A percentile compares a stretch with the other conserved stretches of the same genome.
phyloP scores from a whole-genome alignment of 306 rosid species.

The Spatholobus suberectus region DNA sequence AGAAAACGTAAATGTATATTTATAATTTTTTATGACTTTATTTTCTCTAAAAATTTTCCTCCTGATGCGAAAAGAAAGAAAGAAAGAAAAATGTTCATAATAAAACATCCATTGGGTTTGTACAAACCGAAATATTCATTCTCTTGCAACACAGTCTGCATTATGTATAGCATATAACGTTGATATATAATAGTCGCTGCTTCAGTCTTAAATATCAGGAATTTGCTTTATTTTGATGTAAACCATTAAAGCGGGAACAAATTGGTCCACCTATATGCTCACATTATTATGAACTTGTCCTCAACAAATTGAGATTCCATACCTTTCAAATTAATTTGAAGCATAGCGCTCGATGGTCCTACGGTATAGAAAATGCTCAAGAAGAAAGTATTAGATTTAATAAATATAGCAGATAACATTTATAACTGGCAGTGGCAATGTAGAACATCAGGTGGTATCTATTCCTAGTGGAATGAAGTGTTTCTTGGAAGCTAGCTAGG shows the following conservation, averaged over 20 bases:
- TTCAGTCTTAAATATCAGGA: slow-evolving; percentile 11
- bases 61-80: no score
- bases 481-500: slow-evolving; percentile 39
- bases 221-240: slow-evolving; percentile 20
- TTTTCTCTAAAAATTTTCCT: no score
- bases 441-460: slow-evolving; percentile 14
- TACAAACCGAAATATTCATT: neutral
- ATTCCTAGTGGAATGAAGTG: slow-evolving; percentile 25
- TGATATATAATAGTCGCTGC: neutral
- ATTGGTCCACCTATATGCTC: slow-evolving; percentile 39
- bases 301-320: slow-evolving; percentile 35
- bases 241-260: slow-evolving; percentile 22
- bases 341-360: slow-evolving; percentile 38
- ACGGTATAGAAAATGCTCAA: neutral
- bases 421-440: slow-evolving; percentile 9
- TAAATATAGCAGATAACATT: slow-evolving; percentile 16
- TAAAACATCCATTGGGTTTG: neutral
- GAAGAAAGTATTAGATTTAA: slow-evolving; percentile 32
- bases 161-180: neutral
- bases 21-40: no score
- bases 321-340: slow-evolving; percentile 38
- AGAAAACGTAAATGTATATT: no score
- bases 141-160: neutral
- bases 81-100: neutral
- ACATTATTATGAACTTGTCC: slow-evolving; percentile 16